Conservation (phyloP, 495 filamentous ascomycete species). For the Tuber calosporum region DNA sequence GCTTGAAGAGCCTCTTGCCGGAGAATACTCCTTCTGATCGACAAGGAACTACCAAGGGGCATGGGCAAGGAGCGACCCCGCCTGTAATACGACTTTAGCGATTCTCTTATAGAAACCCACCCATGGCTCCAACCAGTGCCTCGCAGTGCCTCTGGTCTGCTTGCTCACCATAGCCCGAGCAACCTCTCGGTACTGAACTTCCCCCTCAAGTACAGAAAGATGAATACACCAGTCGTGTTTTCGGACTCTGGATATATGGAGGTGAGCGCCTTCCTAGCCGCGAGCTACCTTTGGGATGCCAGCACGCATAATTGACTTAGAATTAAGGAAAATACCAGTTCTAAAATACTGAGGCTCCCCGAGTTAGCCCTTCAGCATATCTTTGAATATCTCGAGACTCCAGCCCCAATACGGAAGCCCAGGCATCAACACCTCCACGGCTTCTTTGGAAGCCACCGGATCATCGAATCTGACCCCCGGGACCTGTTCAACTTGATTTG, state of each 20-base stretch:
- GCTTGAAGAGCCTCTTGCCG: neutral
- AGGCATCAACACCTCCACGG: slow-evolving; percentile 17
- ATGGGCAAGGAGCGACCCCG: neutral
- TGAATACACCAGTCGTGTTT: neutral
- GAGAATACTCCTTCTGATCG: slow-evolving; percentile 2
- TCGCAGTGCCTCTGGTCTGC: neutral
- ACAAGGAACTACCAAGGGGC: neutral
- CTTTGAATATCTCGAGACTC: slow-evolving; percentile 18
- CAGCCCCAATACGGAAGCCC: slow-evolving; percentile 17
- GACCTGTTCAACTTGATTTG: slow-evolving; percentile 23
- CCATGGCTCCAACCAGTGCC: neutral
- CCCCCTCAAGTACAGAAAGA: neutral
- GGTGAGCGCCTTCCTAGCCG: neutral
- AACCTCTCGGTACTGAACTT: neutral
- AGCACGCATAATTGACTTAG: neutral
- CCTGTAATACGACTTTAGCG: neutral
- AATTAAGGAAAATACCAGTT: neutral
- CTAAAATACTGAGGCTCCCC: slow-evolving; percentile 20
- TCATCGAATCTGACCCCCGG: slow-evolving; percentile 21
- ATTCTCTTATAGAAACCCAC: slow-evolving; percentile 1
- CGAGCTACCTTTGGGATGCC: neutral
- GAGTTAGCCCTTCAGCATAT: slow-evolving; percentile 17
- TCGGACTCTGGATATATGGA: neutral
- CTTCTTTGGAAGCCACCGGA: slow-evolving; percentile 8
- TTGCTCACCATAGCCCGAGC: neutral